Conservation (phyloP, 2,329 filamentous ascomycete genomes). For the Botrytis fragariae region DNA sequence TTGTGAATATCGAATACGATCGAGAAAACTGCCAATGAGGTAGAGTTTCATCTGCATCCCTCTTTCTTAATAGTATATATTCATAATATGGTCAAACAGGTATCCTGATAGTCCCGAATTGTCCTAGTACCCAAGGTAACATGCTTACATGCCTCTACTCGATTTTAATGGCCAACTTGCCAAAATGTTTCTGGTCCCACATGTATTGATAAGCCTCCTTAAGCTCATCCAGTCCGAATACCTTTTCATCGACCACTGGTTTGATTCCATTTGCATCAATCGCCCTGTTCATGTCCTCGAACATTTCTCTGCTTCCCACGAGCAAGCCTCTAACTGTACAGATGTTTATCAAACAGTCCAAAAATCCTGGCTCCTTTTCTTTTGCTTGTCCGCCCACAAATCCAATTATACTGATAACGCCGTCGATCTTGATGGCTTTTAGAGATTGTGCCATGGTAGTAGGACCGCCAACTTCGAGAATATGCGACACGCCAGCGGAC, state of each 20-base stretch:
- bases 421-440: slow-evolving; percentile 43
- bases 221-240: slow-evolving; percentile 47
- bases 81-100: background rate
- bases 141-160: background rate
- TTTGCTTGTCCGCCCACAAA: slow-evolving; percentile 37
- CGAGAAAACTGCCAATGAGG: too few relatives aligned
- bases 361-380: slow-evolving; percentile 32
- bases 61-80: background rate
- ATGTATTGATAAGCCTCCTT: slow-evolving; percentile 50
- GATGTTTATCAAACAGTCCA: slow-evolving; percentile 37
- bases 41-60: too few relatives aligned
- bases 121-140: background rate
- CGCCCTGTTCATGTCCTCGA: slow-evolving; percentile 52
- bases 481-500: slow-evolving; percentile 42
- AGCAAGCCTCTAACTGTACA: slow-evolving; percentile 48
- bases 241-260: slow-evolving; percentile 47
- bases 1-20: background rate
- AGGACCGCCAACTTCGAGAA: slow-evolving; percentile 47
- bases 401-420: slow-evolving; percentile 43
- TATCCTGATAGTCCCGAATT: background rate
- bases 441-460: slow-evolving; percentile 43
- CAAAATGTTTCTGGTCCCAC: slow-evolving; percentile 45
- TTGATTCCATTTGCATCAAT: slow-evolving; percentile 48
- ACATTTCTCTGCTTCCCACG: slow-evolving; percentile 47
- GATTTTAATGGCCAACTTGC: slow-evolving; percentile 20